phyloP scores from a whole-genome alignment of 306 rosid species.

The Ammopiptanthus mongolicus region DNA sequence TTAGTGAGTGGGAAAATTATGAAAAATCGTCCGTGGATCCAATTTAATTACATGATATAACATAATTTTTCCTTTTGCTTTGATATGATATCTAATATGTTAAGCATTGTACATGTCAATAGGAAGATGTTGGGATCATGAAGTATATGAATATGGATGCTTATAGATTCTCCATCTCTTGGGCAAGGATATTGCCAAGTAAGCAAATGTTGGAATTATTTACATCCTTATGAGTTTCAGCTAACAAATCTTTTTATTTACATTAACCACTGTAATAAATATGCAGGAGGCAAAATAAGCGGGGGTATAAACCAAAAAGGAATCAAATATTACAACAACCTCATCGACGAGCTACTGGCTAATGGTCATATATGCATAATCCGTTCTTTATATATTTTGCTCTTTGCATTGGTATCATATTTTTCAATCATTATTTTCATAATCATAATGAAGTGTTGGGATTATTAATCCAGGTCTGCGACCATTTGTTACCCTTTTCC shows the following conservation, averaged over 20 bases:
- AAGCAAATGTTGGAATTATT: conserved; percentile 10
- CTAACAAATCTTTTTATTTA: background rate
- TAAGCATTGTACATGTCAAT: background rate
- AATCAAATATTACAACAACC: conserved; percentile 52
- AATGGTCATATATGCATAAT: conserved; percentile 32
- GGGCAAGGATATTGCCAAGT: conserved; percentile 77
- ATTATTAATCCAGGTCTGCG: conserved; percentile 10
- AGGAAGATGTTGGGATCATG: conserved; percentile 74
- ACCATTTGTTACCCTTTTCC: conserved; percentile 37
- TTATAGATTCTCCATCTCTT: conserved; percentile 72
- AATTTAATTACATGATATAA: background rate
- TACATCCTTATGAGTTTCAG: background rate
- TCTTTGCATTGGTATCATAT: background rate
- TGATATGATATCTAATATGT: background rate
- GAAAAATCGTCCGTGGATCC: no score
- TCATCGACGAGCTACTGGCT: conserved; percentile 47
- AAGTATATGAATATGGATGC: conserved; percentile 61
- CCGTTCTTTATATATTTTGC: background rate
- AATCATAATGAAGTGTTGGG: background rate
- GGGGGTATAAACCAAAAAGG: conserved; percentile 56
- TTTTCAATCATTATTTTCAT: background rate
- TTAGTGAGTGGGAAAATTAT: no score
- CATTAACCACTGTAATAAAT: background rate
- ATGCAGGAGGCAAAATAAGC: conserved; percentile 49
- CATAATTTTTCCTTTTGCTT: background rate